These are phyloP conservation scores for Bacterosira constricta DNA, from an alignment of 108 stramenopile species.

Conservation along the genomic window DNA sequence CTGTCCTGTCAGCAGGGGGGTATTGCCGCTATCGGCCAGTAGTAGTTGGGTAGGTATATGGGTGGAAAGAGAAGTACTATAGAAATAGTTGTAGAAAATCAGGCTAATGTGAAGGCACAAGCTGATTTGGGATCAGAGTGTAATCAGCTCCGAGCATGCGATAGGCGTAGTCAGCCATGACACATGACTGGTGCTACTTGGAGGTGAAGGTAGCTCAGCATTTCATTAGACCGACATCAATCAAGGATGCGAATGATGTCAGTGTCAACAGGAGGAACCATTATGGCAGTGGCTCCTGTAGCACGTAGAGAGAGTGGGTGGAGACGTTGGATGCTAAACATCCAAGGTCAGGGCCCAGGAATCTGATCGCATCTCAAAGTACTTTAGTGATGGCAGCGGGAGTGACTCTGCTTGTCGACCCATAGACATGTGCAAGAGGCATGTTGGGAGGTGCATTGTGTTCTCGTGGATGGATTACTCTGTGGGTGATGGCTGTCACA, in stretches of 20 bases:
- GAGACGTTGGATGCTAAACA: constrained; percentile 19
- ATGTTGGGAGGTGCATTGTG: neutral
- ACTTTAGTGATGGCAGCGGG: neutral
- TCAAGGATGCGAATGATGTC: constrained; percentile 51
- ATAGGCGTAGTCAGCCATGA: too few species aligned
- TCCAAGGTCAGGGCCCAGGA: constrained; percentile 9
- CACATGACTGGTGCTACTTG: too few species aligned
- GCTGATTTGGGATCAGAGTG: too few species aligned
- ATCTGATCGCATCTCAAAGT: neutral
- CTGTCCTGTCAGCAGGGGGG: too few species aligned
- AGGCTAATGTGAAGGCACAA: too few species aligned
- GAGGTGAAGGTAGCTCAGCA: too few species aligned
- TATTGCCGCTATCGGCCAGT: too few species aligned
- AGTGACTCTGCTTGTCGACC: neutral
- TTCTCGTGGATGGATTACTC: constrained; percentile 7
- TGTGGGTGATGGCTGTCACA: constrained; percentile 17
- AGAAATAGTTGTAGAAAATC: too few species aligned
- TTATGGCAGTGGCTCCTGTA: constrained; percentile 56
- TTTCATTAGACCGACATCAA: too few species aligned
- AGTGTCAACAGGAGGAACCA: constrained; percentile 38
- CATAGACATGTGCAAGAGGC: constrained; percentile 2
- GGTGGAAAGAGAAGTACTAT: too few species aligned
- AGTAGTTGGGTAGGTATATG: too few species aligned
- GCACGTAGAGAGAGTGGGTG: constrained; percentile 53
- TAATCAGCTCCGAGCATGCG: too few species aligned